Evolutionary conservation across 2,329 filamentous ascomycete genomes (phyloP).

Genomic region (Podosphaera aphanis): DNA sequence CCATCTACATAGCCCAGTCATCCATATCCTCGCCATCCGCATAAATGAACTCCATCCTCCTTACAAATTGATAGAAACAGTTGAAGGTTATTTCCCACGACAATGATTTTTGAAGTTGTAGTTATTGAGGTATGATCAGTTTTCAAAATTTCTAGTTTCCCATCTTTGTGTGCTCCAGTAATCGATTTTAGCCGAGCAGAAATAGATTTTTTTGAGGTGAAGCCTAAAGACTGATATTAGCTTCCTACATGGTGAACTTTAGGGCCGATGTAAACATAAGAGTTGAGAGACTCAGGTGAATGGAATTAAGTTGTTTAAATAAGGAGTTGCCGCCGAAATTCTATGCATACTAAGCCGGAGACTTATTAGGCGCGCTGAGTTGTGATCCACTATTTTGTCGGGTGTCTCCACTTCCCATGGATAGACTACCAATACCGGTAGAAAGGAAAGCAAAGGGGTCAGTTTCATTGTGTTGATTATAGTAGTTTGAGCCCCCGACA

Average conservation of each 20-base stretch:
- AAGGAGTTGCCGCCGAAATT: slow-evolving; percentile 10
- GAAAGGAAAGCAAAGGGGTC: slow-evolving; percentile 67
- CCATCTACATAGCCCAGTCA: slow-evolving; percentile 5
- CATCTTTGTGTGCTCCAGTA: slow-evolving; percentile 13
- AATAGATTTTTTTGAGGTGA: too few relatives aligned
- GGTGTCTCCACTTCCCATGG: slow-evolving; percentile 41
- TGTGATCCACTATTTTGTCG: slow-evolving; percentile 34
- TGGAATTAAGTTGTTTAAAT: slow-evolving; percentile 12
- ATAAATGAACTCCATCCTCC: slow-evolving; percentile 17
- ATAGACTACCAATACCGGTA: slow-evolving; percentile 46
- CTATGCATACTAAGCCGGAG: slow-evolving; percentile 13
- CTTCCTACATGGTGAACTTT: slow-evolving; percentile 13
- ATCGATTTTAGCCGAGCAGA: slow-evolving; percentile 5
- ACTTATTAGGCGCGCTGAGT: slow-evolving; percentile 16
- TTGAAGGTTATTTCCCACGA: not conserved
- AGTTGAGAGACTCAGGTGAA: slow-evolving; percentile 9
- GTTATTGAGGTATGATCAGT: not conserved
- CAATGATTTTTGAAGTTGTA: not conserved
- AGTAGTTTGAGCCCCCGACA: slow-evolving; percentile 51
- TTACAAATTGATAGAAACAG: slow-evolving; percentile 7
- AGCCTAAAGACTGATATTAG: too few relatives aligned
- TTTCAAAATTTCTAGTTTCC: slow-evolving; percentile 6
- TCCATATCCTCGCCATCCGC: slow-evolving; percentile 11
- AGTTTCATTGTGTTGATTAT: slow-evolving; percentile 34
- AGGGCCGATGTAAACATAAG: slow-evolving; percentile 15